These are phyloP conservation scores for Dipteronia sinensis DNA, from an alignment of 345 rosid genomes.

Conservation along the genomic window DNA sequence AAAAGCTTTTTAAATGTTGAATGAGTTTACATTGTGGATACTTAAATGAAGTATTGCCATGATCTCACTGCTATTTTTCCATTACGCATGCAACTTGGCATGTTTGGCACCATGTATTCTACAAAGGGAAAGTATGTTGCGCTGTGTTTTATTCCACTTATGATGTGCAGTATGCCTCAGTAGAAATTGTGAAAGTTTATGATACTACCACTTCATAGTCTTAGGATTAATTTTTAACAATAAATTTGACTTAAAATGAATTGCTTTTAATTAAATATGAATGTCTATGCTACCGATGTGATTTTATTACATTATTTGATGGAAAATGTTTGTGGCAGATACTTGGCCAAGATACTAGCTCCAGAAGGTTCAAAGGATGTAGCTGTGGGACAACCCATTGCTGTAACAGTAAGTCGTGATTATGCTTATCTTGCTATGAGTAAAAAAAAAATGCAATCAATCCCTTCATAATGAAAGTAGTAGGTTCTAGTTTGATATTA, in stretches of 20 bases:
- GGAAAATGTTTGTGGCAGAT: slow-evolving; percentile 40
- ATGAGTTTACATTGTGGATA: background rate
- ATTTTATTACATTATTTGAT: slow-evolving; percentile 12
- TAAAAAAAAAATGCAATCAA: background rate
- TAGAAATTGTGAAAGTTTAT: background rate
- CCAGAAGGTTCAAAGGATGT: slow-evolving; percentile 74
- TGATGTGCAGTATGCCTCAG: background rate
- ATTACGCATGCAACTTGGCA: background rate
- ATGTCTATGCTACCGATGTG: background rate
- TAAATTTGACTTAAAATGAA: background rate
- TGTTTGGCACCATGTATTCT: background rate
- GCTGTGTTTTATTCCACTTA: background rate
- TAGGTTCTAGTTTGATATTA: background rate
- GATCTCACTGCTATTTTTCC: background rate
- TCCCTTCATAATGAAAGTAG: background rate
- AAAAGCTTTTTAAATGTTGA: background rate
- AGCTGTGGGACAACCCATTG: slow-evolving; percentile 70
- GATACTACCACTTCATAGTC: background rate
- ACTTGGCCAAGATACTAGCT: slow-evolving; percentile 70
- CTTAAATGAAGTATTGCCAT: background rate
- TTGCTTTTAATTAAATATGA: background rate
- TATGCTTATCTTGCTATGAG: slow-evolving; percentile 7
- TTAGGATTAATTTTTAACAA: background rate
- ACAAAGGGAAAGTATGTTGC: background rate
- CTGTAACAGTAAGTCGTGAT: slow-evolving; percentile 51